These are phyloP conservation scores for Lycium ferocissimum DNA, from an alignment of 257 asterid genomes.

Conservation along the genomic window DNA sequence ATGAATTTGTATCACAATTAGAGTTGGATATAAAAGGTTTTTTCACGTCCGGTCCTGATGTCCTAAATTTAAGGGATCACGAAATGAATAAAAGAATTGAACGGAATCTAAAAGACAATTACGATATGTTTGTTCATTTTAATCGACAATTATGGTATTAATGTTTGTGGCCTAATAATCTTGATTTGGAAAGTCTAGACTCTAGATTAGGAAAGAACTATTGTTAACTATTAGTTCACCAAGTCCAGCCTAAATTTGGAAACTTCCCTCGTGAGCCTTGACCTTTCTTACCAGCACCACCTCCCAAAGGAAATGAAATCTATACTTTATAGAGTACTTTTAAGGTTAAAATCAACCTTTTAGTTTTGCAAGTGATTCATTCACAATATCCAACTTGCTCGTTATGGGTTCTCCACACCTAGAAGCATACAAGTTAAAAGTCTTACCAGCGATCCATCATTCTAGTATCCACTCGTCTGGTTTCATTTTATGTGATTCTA, in stretches of 20 bases:
- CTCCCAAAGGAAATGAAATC: not conserved
- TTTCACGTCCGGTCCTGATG: not conserved
- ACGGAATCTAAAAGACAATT: not conserved
- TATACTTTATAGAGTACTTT: not conserved
- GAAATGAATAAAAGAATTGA: not conserved
- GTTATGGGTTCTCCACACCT: no score
- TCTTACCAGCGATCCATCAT: no score
- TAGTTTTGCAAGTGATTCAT: not conserved
- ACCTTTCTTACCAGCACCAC: not conserved
- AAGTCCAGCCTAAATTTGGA: constrained; percentile 24
- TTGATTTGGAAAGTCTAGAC: not conserved
- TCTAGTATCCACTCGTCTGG: no score
- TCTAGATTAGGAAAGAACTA: not conserved
- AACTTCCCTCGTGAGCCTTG: not conserved
- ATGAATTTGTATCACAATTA: no score
- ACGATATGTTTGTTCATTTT: not conserved
- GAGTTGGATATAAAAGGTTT: not conserved
- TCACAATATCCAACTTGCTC: no score
- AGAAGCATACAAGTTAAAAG: no score
- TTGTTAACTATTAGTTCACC: not conserved
- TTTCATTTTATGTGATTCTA: no score
- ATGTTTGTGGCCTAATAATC: not conserved
- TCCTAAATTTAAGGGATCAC: not conserved
- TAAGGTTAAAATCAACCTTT: not conserved
- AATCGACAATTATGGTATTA: no score